Evolutionary conservation across 768 basidiomycete genomes (phyloP).

Genomic region (Nevesoporus exiguus): DNA sequence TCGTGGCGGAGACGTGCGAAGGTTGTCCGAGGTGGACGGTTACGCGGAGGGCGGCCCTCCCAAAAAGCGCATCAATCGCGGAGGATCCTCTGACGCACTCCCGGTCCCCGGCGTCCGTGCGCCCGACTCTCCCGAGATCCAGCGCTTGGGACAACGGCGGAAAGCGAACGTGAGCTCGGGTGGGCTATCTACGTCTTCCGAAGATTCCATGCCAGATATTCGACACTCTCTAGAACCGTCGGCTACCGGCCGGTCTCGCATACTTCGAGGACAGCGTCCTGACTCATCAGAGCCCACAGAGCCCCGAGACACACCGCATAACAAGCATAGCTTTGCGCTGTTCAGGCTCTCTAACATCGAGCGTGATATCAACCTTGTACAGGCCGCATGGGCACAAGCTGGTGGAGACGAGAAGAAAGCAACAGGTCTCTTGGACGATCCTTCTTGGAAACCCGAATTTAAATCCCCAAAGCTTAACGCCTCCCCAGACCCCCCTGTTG

Average conservation of each 20-base stretch:
- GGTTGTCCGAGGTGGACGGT: slow-evolving; percentile 38
- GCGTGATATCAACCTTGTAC: slow-evolving; percentile 37
- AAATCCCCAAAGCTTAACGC: slow-evolving; percentile 10
- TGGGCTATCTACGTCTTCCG: slow-evolving; percentile 57
- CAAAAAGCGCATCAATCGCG: slow-evolving; percentile 65
- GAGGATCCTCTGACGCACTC: slow-evolving; percentile 37
- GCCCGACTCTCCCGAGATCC: slow-evolving; percentile 59
- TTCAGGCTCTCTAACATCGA: slow-evolving; percentile 64
- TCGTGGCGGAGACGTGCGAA: slow-evolving; percentile 35
- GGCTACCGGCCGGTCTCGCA: slow-evolving; percentile 42
- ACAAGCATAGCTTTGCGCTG: slow-evolving; percentile 41
- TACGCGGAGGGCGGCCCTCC: slow-evolving; percentile 57
- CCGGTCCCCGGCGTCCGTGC: slow-evolving; percentile 13
- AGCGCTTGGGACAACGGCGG: slow-evolving; percentile 50
- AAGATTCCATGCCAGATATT: slow-evolving; percentile 61
- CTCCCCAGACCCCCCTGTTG: slow-evolving; percentile 19
- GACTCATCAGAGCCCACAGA: slow-evolving; percentile 31
- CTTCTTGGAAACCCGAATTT: slow-evolving; percentile 45
- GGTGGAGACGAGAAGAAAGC: slow-evolving; percentile 61
- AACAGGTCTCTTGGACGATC: slow-evolving; percentile 54
- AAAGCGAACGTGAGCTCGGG: slow-evolving; percentile 36
- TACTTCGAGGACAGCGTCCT: slow-evolving; percentile 48
- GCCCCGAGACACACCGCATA: slow-evolving; percentile 14
- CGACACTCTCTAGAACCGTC: slow-evolving; percentile 40
- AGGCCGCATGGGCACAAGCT: slow-evolving; percentile 66